Conservation (phyloP, 371 early-diverging fungal species). For the Smittium culicis region DNA sequence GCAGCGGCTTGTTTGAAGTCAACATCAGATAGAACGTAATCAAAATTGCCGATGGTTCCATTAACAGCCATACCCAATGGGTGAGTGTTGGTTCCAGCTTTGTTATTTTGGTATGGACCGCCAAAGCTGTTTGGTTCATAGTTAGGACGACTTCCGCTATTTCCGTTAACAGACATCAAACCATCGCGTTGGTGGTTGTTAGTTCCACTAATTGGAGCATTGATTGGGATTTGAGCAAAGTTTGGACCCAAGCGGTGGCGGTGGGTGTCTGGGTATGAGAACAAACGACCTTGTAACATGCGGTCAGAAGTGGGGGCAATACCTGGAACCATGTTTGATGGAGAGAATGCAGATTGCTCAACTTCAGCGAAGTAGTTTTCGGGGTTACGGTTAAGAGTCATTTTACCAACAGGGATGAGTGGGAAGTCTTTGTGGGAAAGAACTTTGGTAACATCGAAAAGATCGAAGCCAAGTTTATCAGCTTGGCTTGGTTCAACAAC, state of each 20-base stretch:
- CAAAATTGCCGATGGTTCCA: constrained; percentile 46
- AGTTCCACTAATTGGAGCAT: constrained; percentile 44
- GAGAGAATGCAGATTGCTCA: constrained; percentile 70
- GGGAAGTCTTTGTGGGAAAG: constrained; percentile 62
- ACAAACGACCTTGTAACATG: constrained; percentile 63
- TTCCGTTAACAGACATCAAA: constrained; percentile 44
- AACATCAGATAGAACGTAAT: constrained; percentile 40
- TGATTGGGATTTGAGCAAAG: constrained; percentile 62
- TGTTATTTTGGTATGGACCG: constrained; percentile 41
- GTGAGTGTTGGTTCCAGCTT: constrained; percentile 29
- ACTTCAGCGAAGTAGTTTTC: constrained; percentile 67
- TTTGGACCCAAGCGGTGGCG: constrained; percentile 61
- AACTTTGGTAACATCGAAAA: constrained; percentile 75
- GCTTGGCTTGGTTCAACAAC: constrained; percentile 58
- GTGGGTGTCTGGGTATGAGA: constrained; percentile 64
- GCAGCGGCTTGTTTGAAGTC: constrained; percentile 62
- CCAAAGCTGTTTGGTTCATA: constrained; percentile 60
- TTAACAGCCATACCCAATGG: constrained; percentile 22
- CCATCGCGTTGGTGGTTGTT: constrained; percentile 60
- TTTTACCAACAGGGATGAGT: constrained; percentile 50
- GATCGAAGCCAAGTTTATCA: constrained; percentile 53
- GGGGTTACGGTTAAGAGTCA: constrained; percentile 61
- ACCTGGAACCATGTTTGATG: constrained; percentile 58
- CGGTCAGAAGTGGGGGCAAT: constrained; percentile 52
- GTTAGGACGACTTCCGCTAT: constrained; percentile 53